These are phyloP conservation scores for Fusarium anthophilum DNA, from an alignment of 2,329 filamentous ascomycete species.

Conservation along the genomic window DNA sequence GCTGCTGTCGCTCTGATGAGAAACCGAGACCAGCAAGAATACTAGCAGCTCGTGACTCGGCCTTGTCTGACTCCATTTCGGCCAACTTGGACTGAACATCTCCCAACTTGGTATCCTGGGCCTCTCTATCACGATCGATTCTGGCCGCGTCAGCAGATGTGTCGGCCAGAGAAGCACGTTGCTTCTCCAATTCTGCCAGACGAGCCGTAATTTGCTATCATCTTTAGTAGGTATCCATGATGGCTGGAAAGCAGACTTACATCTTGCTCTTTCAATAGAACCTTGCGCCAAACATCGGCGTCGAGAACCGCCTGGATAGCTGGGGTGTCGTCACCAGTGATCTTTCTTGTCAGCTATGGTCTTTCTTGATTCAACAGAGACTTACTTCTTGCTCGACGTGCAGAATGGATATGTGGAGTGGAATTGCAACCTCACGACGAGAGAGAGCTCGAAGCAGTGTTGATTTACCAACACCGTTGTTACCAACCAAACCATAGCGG, in stretches of 20 bases:
- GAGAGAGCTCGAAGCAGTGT: conserved; percentile 93
- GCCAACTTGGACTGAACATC: conserved; percentile 92
- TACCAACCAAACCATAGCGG: conserved; percentile 95
- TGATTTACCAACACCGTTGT: conserved; percentile 99
- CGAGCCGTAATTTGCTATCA: conserved; percentile 77
- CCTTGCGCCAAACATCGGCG: conserved; percentile 98
- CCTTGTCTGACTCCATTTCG: conserved; percentile 99
- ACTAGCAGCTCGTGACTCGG: conserved; percentile 92
- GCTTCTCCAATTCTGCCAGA: conserved; percentile 78
- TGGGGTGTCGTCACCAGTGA: conserved; percentile 93
- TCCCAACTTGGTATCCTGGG: conserved; percentile 87
- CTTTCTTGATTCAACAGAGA: not conserved
- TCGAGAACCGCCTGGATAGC: conserved; percentile 95
- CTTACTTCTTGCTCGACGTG: conserved; percentile 96
- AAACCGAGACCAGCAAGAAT: conserved; percentile 98
- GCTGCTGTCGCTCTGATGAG: conserved; percentile 90
- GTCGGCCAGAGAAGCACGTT: conserved; percentile 84
- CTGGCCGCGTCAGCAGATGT: conserved; percentile 88
- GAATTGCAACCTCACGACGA: conserved; percentile 91
- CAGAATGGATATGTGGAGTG: conserved; percentile 97
- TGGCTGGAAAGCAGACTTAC: conserved; percentile 56
- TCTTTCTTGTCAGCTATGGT: conserved; percentile 58
- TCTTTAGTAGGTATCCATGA: conserved; percentile 44
- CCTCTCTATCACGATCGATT: conserved; percentile 88
- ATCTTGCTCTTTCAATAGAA: conserved; percentile 87